Evolutionary conservation across 2,329 filamentous ascomycete species (phyloP).

Genomic region (Penicillium crustosum): DNA sequence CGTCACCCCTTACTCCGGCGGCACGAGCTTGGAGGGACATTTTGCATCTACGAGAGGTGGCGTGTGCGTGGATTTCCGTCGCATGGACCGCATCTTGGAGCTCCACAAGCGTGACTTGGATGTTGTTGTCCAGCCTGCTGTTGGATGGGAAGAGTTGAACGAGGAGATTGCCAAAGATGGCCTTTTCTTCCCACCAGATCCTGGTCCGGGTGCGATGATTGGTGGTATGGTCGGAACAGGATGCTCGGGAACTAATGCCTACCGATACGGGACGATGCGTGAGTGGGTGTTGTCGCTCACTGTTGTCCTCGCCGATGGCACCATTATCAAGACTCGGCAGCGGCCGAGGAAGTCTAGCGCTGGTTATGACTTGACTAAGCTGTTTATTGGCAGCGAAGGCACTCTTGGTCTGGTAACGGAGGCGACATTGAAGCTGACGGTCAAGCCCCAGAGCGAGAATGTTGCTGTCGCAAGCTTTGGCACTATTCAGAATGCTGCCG

Average conservation of each 20-base stretch:
- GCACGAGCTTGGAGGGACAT: conserved; percentile 86
- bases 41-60: conserved; percentile 80
- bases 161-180: conserved; percentile 70
- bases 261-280: conserved; percentile 90
- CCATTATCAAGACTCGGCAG: conserved; percentile 84
- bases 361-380: conserved; percentile 84
- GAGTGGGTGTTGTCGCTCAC: conserved; percentile 89
- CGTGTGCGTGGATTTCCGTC: conserved; percentile 79
- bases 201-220: conserved; percentile 88
- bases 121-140: conserved; percentile 73
- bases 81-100: conserved; percentile 77
- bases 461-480: conserved; percentile 74
- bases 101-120: conserved; percentile 77
- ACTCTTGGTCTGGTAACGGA: conserved; percentile 90
- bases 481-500: conserved; percentile 67
- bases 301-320: conserved; percentile 86
- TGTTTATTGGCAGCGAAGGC: conserved; percentile 89
- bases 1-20: conserved; percentile 82
- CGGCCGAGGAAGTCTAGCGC: conserved; percentile 85
- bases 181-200: conserved; percentile 89
- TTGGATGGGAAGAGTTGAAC: conserved; percentile 85
- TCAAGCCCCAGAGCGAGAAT: conserved; percentile 73
- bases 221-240: conserved; percentile 64
- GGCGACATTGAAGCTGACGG: conserved; percentile 81
- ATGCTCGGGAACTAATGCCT: conserved; percentile 76